phyloP scores from a whole-genome alignment of 805 yeast genomes.

The Torulaspora maleeae region DNA sequence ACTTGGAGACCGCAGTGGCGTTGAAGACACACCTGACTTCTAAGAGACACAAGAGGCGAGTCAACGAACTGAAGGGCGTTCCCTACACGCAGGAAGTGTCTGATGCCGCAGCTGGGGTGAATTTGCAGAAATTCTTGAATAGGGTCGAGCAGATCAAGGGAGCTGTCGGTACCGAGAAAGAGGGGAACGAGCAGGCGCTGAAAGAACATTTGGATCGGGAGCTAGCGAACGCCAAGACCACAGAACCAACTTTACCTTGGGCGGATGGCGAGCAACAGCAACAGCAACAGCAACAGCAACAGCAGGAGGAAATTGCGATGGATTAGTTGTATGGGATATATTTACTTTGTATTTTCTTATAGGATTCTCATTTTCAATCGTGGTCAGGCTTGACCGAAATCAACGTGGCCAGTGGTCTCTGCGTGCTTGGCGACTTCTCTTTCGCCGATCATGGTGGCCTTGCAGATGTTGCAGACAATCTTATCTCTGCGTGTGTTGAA shows the following conservation, averaged over 20 bases:
- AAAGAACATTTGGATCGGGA: slow-evolving; percentile 28
- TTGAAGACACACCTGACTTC: slow-evolving; percentile 66
- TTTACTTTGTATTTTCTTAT: neutral
- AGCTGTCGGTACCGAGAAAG: slow-evolving; percentile 45
- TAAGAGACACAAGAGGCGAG: slow-evolving; percentile 83
- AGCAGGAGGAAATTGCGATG: slow-evolving; percentile 18
- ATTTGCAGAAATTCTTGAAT: slow-evolving; percentile 60
- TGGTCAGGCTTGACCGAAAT: slow-evolving; percentile 51
- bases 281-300: slow-evolving; percentile 13
- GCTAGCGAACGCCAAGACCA: slow-evolving; percentile 28
- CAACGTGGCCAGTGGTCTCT: slow-evolving; percentile 51
- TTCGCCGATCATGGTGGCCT: slow-evolving; percentile 52
- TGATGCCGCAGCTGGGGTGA: slow-evolving; percentile 83
- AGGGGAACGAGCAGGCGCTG: slow-evolving; percentile 40
- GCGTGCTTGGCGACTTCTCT: slow-evolving; percentile 63
- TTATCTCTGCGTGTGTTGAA: slow-evolving; percentile 61
- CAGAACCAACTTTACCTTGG: slow-evolving; percentile 36
- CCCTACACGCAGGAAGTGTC: slow-evolving; percentile 88
- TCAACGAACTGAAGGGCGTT: slow-evolving; percentile 63
- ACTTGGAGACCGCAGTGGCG: slow-evolving; percentile 74
- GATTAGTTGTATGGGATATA: slow-evolving; percentile 8
- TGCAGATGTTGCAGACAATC: slow-evolving; percentile 55
- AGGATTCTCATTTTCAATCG: neutral
- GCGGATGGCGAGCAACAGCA: slow-evolving; percentile 12
- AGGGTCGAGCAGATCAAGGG: slow-evolving; percentile 58